Conservation (phyloP, 495 filamentous ascomycete genomes). For the Thermochaetoides thermophila region DNA sequence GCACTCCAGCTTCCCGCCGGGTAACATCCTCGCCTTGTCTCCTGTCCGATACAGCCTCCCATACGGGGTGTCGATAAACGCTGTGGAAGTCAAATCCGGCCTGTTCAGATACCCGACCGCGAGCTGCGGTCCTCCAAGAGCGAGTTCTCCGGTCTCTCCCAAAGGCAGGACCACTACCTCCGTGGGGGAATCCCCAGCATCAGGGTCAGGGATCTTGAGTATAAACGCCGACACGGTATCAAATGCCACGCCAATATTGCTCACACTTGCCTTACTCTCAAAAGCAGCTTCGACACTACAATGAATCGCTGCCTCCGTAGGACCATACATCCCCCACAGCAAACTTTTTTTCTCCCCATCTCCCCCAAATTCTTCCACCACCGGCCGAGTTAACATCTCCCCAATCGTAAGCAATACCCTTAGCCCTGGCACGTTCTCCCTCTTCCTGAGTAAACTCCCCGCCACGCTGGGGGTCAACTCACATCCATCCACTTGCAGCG, state of each 20-base stretch:
- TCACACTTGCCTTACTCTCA: slow-evolving; percentile 28
- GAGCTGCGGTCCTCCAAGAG: slow-evolving; percentile 63
- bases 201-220: slow-evolving; percentile 26
- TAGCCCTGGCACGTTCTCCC: slow-evolving; percentile 45
- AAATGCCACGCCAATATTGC: slow-evolving; percentile 57
- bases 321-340: slow-evolving; percentile 77
- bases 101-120: slow-evolving; percentile 74
- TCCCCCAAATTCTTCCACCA: slow-evolving; percentile 60
- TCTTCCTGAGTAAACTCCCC: slow-evolving; percentile 45
- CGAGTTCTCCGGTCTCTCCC: slow-evolving; percentile 66
- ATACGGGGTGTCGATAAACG: slow-evolving; percentile 45
- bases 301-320: slow-evolving; percentile 74
- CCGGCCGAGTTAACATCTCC: slow-evolving; percentile 63
- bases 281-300: slow-evolving; percentile 30
- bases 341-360: slow-evolving; percentile 28
- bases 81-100: slow-evolving; percentile 54
- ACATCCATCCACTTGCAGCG: slow-evolving; percentile 57
- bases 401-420: slow-evolving; percentile 64
- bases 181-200: not conserved
- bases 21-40: slow-evolving; percentile 57
- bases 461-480: slow-evolving; percentile 77
- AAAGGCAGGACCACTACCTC: slow-evolving; percentile 40
- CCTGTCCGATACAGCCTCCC: slow-evolving; percentile 69
- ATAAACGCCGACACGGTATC: slow-evolving; percentile 66
- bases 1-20: slow-evolving; percentile 61